phyloP scores from a whole-genome alignment of 1,284 basidiomycete genomes.

The Trichosporon sp. region DNA sequence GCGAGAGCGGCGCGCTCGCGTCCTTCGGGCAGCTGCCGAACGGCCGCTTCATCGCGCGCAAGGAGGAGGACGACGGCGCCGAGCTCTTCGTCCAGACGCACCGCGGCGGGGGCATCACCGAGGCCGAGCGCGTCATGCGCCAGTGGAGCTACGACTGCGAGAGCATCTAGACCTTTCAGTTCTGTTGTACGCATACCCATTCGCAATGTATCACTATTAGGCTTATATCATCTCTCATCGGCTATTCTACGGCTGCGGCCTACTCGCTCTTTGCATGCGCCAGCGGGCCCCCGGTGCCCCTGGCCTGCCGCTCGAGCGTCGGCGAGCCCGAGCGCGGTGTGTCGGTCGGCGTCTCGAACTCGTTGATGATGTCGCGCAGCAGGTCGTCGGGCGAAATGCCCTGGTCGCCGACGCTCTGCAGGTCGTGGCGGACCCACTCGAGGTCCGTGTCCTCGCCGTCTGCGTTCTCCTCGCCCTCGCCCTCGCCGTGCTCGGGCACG shows the following conservation, averaged over 20 bases:
- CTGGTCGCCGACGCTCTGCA: slow-evolving; percentile 1
- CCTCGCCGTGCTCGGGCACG: slow-evolving; percentile 6
- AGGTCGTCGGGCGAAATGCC: background rate
- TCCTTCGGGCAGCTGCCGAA: slow-evolving; percentile 23
- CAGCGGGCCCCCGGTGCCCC: too few relatives aligned
- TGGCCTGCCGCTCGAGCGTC: background rate
- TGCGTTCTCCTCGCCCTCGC: slow-evolving; percentile 1
- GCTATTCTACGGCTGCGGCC: background rate
- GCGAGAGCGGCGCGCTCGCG: slow-evolving; percentile 16
- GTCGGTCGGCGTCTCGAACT: background rate
- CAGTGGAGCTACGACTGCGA: background rate
- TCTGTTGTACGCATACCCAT: background rate
- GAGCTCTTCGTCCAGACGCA: slow-evolving; percentile 34
- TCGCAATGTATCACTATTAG: background rate
- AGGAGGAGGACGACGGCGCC: background rate
- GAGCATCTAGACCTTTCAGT: background rate
- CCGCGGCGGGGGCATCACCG: slow-evolving; percentile 39
- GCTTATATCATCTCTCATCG: too few relatives aligned
- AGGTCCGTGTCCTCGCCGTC: slow-evolving; percentile 18
- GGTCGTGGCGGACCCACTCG: slow-evolving; percentile 21
- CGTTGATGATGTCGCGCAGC: background rate
- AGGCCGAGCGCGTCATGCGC: slow-evolving; percentile 36
- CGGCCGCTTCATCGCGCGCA: slow-evolving; percentile 24
- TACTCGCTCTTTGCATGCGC: background rate
- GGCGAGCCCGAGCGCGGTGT: background rate